These are phyloP conservation scores for Centella asiatica DNA, from an alignment of 129 eudicot species.

Conservation along the genomic window DNA sequence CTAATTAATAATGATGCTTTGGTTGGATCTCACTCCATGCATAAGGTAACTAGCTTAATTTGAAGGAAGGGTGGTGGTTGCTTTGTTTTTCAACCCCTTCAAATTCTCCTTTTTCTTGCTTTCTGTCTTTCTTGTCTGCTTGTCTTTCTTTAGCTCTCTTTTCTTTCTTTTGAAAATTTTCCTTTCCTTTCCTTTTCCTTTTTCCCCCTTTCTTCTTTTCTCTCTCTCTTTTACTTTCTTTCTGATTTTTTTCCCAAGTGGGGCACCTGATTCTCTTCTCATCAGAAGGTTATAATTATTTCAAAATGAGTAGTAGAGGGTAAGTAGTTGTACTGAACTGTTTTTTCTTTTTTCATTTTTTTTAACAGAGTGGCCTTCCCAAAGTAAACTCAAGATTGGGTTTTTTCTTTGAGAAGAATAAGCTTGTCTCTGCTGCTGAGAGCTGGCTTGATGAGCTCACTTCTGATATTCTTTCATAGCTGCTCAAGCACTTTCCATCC, in stretches of 20 bases:
- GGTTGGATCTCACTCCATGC: slow-evolving; percentile 32
- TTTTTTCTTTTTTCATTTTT: slow-evolving; percentile 6
- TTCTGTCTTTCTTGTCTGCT: slow-evolving; percentile 79
- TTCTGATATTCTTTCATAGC: slow-evolving; percentile 54
- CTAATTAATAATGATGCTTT: too few relatives aligned
- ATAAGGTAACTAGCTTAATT: background rate
- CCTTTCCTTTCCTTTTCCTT: slow-evolving; percentile 26
- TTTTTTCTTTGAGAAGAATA: slow-evolving; percentile 30
- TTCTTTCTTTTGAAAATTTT: slow-evolving; percentile 25
- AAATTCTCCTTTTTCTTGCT: slow-evolving; percentile 41
- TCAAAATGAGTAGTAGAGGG: slow-evolving; percentile 42
- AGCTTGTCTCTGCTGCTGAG: slow-evolving; percentile 32
- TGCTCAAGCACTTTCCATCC: slow-evolving; percentile 46
- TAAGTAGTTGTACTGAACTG: background rate
- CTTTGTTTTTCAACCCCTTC: slow-evolving; percentile 30
- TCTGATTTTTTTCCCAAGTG: slow-evolving; percentile 36
- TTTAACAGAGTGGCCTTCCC: slow-evolving; percentile 50
- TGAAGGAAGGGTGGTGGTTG: background rate
- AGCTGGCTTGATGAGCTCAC: slow-evolving; percentile 48
- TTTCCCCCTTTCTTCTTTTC: slow-evolving; percentile 6
- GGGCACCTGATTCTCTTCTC: slow-evolving; percentile 76
- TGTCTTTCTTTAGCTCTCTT: slow-evolving; percentile 56
- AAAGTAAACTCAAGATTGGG: slow-evolving; percentile 90
- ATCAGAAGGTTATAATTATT: slow-evolving; percentile 37
- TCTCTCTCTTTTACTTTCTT: slow-evolving; percentile 8